Base-by-base conservation (phyloP, 495 filamentous ascomycete genomes). In the Penicillium lagena region DNA sequence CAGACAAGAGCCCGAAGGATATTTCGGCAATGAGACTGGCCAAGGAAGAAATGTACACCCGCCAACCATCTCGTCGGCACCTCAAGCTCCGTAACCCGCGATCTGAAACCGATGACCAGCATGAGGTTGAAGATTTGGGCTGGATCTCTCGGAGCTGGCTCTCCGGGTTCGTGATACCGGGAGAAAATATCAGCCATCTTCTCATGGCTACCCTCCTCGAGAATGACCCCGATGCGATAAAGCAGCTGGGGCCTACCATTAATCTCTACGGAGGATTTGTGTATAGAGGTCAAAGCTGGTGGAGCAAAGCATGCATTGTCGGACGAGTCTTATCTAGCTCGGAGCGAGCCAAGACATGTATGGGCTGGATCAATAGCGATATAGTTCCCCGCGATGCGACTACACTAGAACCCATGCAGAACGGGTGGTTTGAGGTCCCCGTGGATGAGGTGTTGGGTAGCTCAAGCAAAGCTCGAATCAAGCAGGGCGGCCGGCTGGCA, bases 71-170 rank as follows among this genome's bases (percentile, higher is more conserved):
- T 9, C 56, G 56, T 7, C 64, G 62, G 13, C 55, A 49, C 31
- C 37, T 71, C 11, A 38, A 56, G 17, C 62, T 69, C 7, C 54
- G 51, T 35, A 50, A 45, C 42, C 22, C 50, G 4, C 40, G 35
- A 13, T 30, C 39, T 12, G 35, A 49, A 32, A 42, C 54, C 27
- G 39, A 39, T 9, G 52, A 58, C 32, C 40, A 49, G 4, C 45
- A 58, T 33, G 35, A 36, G 5, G 31, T 32, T 2, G 49, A 60
- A 29, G 39, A 46, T 28, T 59, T 72, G 4, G 88, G 88, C n/a
- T 95, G 88, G 89, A 75, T 93, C 12, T 86, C 83, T 12, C 81
- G 85, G 46, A 85, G 80, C 29, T 93, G 85, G 64, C 67, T 91
- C 11, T 86, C 85, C 5, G 89, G 87, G 7, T 69, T 95, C 17